phyloP scores from a whole-genome alignment of 805 yeast genomes.

The Ogataea pilisensis region DNA sequence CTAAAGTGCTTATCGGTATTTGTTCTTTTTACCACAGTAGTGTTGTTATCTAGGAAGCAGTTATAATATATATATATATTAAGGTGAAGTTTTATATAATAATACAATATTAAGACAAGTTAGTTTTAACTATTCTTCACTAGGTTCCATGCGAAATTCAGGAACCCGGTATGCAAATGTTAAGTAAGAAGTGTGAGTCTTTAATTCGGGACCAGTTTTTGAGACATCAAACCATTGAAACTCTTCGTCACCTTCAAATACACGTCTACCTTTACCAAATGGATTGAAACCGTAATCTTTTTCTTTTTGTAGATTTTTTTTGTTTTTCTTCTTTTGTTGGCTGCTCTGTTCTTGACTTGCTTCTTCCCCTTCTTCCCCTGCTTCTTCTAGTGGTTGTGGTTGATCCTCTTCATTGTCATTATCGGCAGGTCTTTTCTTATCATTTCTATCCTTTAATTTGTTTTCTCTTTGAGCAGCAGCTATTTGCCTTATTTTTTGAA shows the following conservation, averaged over 20 bases:
- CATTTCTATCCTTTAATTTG: conserved; percentile 23
- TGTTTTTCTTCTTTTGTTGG: conserved; percentile 8
- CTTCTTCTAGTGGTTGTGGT: no score
- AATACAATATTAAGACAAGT: no score
- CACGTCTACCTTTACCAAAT: conserved; percentile 83
- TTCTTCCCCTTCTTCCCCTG: conserved; percentile 18
- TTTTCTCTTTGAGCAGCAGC: conserved; percentile 22
- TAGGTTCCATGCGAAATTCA: background rate
- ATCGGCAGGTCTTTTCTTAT: conserved; percentile 14
- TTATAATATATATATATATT: no score
- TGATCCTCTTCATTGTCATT: conserved; percentile 15
- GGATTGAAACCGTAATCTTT: conserved; percentile 69
- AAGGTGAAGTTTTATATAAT: no score
- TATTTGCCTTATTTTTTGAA: conserved; percentile 45
- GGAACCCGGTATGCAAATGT: conserved; percentile 70
- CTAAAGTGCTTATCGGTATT: no score
- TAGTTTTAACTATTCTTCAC: background rate
- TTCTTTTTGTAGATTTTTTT: conserved; percentile 14
- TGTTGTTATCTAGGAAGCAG: no score
- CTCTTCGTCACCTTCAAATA: conserved; percentile 80
- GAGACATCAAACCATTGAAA: conserved; percentile 85
- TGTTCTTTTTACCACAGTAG: no score
- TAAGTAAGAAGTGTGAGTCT: conserved; percentile 89
- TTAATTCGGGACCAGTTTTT: conserved; percentile 76
- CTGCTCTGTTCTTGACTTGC: conserved; percentile 9